Conservation (phyloP, 1,139 yeast genomes). For the Pichia norvegensis region DNA sequence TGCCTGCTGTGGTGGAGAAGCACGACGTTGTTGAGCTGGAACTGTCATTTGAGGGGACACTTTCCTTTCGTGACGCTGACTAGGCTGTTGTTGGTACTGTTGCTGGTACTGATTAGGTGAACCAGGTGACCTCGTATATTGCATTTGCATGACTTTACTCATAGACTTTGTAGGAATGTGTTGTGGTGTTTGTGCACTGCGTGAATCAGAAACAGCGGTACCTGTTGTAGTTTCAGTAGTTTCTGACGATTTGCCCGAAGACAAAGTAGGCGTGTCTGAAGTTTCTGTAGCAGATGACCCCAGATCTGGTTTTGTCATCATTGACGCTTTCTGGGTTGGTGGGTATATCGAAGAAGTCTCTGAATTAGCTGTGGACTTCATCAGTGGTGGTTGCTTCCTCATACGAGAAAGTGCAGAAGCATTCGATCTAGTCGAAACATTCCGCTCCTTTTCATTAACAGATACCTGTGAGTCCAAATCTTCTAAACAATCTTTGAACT, state of each 20-base stretch:
- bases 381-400: constrained; percentile 5
- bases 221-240: not conserved
- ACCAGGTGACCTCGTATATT: not conserved
- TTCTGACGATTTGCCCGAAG: not conserved
- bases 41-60: not conserved
- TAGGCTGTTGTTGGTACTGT: no score
- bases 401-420: not conserved
- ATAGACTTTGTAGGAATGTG: not conserved
- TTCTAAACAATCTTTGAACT: constrained; percentile 20
- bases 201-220: not conserved
- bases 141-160: not conserved
- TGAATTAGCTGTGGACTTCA: constrained; percentile 1
- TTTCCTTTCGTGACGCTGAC: not conserved
- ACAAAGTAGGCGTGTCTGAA: not conserved
- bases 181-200: not conserved
- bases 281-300: not conserved
- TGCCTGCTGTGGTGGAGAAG: constrained; percentile 8
- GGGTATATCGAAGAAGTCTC: constrained; percentile 7
- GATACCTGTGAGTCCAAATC: constrained; percentile 7
- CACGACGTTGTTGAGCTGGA: constrained; percentile 8
- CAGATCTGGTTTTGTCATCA: not conserved
- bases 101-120: no score
- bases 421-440: not conserved
- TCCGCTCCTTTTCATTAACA: not conserved
- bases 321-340: not conserved